phyloP scores from a whole-genome alignment of 108 stramenopile genomes.

The Nannochloropsis oceanica region DNA sequence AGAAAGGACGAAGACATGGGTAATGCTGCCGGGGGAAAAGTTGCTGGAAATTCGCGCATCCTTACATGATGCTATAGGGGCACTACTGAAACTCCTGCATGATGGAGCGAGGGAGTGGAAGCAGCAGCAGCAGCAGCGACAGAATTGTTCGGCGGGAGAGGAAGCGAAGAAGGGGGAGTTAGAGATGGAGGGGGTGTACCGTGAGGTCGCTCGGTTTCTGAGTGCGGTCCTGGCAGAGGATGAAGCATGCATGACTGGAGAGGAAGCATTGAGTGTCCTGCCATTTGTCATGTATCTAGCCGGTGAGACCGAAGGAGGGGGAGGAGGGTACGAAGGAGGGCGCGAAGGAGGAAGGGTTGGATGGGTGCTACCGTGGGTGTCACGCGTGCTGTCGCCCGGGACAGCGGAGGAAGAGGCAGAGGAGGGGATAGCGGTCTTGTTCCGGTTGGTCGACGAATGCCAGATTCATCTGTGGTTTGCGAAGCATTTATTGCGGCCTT shows the following conservation, averaged over 20 bases:
- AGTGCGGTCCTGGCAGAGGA: neutral
- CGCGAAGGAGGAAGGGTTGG: no score
- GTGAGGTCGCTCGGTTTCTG: neutral
- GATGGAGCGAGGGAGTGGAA: neutral
- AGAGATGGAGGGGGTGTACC: neutral
- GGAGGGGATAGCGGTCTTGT: neutral
- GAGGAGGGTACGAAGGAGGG: no score
- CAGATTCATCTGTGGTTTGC: neutral
- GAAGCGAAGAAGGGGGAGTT: neutral
- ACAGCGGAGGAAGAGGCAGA: neutral
- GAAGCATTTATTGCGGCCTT: neutral
- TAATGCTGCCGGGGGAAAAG: neutral
- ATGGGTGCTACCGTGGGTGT: neutral
- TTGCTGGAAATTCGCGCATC: neutral
- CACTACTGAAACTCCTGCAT: neutral
- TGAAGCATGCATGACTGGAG: neutral
- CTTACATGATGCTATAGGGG: neutral
- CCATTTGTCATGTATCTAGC: neutral
- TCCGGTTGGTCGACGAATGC: neutral
- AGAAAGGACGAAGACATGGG: no score
- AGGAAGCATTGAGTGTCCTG: neutral
- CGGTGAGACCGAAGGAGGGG: neutral
- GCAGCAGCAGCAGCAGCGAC: neutral
- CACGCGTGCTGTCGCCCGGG: neutral
- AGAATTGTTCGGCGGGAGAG: neutral